Evolutionary conservation across 345 rosid genomes (phyloP).

Genomic region (Mangifera indica): DNA sequence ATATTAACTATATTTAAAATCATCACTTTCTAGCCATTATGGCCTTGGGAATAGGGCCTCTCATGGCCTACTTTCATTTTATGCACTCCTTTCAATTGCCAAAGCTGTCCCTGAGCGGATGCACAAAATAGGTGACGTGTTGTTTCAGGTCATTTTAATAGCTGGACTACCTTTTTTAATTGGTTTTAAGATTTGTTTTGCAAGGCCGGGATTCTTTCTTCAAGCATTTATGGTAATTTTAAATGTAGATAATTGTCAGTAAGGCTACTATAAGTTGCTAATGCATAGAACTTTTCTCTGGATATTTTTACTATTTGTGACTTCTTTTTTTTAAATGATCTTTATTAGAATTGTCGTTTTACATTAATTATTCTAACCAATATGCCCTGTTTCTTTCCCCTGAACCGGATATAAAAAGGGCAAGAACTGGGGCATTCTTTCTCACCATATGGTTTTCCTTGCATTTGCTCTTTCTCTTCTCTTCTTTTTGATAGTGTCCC

Average conservation of each 20-base stretch:
- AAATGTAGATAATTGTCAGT: conserved; percentile 12
- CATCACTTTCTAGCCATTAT: not conserved
- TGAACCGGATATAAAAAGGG: conserved; percentile 23
- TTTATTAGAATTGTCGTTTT: conserved; percentile 22
- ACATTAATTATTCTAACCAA: conserved; percentile 20
- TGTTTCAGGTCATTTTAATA: conserved; percentile 8
- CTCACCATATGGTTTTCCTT: conserved; percentile 10
- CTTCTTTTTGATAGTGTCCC: conserved; percentile 17
- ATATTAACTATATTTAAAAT: not conserved
- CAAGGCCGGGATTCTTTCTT: not conserved
- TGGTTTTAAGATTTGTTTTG: conserved; percentile 18
- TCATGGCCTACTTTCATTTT: conserved; percentile 6
- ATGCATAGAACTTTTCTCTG: conserved; percentile 12
- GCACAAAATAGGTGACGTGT: conserved; percentile 13
- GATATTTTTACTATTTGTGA: conserved; percentile 20
- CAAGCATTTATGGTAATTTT: conserved; percentile 21
- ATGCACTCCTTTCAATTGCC: conserved; percentile 16
- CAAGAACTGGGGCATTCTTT: conserved; percentile 16
- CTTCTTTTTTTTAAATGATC: conserved; percentile 16
- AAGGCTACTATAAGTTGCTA: conserved; percentile 4
- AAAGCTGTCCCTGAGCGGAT: conserved; percentile 13
- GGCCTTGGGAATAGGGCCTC: not conserved
- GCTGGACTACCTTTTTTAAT: conserved; percentile 1
- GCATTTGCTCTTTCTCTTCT: conserved; percentile 1
- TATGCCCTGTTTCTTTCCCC: conserved; percentile 9